Base-by-base conservation (phyloP, 139 green algal species). In the Tetradesmus lagerheimii region DNA sequence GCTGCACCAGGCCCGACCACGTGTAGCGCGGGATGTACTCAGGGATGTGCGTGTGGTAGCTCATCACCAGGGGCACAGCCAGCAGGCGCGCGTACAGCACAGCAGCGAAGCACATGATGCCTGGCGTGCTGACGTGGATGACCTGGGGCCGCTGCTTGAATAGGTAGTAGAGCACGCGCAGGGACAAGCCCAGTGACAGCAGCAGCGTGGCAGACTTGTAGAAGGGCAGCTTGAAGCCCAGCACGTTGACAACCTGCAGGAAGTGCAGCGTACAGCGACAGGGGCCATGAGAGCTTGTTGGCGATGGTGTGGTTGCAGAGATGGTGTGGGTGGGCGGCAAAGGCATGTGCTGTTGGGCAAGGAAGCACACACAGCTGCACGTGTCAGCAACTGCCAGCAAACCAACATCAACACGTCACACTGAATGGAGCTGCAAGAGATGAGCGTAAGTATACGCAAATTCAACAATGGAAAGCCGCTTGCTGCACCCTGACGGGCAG, bases 11-110 rank as follows among this genome's bases (percentile, higher is more conserved):
- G 45, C 95, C 96, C 39, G 31, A 53, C 88, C 88, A 91, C n/a
- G 88, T 93, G 94, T 97, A 97, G 34, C 92, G 89, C 2, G 96
- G 96, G 84, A 99, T 97, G 95, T 99, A 99, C 89, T 98, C 94
- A 4, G 98, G 98, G 34, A 99, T 96, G 93, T 99, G 98, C 2
- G 98, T 99, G 95, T 99, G 98, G 93, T 99, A 99, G 15, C 95
- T 98, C 78, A 99, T 94, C 43, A 98, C 94, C n/a, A 99, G 92
- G 1, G 98, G 97, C 14, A 97, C 91, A 57, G 93, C 93, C 35
- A 99, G 93, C 78, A 99, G 89, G 77, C 97, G 97, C 11, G 96
- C 94, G 90, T 99, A 99, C 76, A 99, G 89, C 39, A 97, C 95
- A 38, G 96, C 97, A 3, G 97, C 95, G 81, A 98, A 98, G 11